Evolutionary conservation across 2,329 filamentous ascomycete genomes (phyloP).

Genomic region (Fusarium xyrophilum): DNA sequence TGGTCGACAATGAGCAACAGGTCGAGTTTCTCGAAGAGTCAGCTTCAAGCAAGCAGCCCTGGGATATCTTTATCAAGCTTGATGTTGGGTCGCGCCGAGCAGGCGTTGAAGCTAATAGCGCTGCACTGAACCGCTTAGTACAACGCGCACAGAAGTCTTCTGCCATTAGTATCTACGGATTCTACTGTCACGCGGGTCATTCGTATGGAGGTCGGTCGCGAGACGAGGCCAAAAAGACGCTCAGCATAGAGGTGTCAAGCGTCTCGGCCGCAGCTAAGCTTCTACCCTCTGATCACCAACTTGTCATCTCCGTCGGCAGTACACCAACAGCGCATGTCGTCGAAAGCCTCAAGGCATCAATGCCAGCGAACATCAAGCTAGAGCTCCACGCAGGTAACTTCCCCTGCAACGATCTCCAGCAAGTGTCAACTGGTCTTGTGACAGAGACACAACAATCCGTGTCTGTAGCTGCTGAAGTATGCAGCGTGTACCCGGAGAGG

Average conservation of each 20-base stretch:
- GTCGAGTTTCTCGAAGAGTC: slow-evolving; percentile 42
- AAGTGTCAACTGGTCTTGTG: slow-evolving; percentile 48
- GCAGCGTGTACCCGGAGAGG: slow-evolving; percentile 48
- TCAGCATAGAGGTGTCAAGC: slow-evolving; percentile 44
- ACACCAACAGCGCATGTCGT: slow-evolving; percentile 50
- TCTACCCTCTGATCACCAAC: slow-evolving; percentile 34
- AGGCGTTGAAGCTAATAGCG: slow-evolving; percentile 41
- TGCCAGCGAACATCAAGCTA: slow-evolving; percentile 44
- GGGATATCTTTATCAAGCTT: slow-evolving; percentile 49
- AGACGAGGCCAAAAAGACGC: slow-evolving; percentile 42
- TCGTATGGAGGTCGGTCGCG: slow-evolving; percentile 46
- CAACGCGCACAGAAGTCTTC: slow-evolving; percentile 40
- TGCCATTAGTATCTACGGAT: slow-evolving; percentile 45
- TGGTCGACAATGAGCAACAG: slow-evolving; percentile 49
- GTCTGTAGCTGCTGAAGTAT: slow-evolving; percentile 47
- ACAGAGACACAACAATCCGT: slow-evolving; percentile 42
- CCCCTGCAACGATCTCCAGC: slow-evolving; percentile 49
- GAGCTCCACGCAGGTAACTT: slow-evolving; percentile 51
- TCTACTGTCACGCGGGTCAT: slow-evolving; percentile 50
- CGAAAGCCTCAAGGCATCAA: slow-evolving; percentile 40
- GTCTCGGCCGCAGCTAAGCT: slow-evolving; percentile 44
- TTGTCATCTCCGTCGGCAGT: slow-evolving; percentile 47
- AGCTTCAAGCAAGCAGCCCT: slow-evolving; percentile 27
- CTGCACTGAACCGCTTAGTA: slow-evolving; percentile 40
- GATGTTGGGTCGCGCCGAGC: slow-evolving; percentile 48